Base-by-base conservation (phyloP, 2,329 filamentous ascomycete species). In the Penicillium sp. region DNA sequence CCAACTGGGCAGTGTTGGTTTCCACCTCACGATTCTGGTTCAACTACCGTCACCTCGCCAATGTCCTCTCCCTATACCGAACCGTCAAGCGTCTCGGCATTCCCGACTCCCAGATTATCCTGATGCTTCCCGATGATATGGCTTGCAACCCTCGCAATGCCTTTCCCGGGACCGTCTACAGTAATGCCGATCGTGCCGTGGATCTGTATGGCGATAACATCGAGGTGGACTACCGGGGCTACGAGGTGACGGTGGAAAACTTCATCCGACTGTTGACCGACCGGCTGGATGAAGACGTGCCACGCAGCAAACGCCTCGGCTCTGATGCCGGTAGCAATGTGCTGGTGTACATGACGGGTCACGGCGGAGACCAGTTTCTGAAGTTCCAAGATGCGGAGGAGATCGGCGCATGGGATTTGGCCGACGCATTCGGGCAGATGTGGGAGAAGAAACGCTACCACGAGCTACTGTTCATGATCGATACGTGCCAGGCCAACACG, bases 61-160 rank as follows among this genome's bases (percentile, higher is more conserved):
- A 98, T 71, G 93, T 95, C 13, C 81, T 98, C 46, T 96, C 91
- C 44, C 83, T 98, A 50, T 98, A 98, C 71, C 87, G 93, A 43
- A 98, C 93, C 41, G 93, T 98, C 49, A 98, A 98, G 73, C 87
- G 93, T 9, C 82, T 98, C 25, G 93, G 93, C 33, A 98, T 98
- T 45, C 93, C 93, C 23, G 93, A 98, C 69, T 95, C 88, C 36
- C 93, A 98, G 66, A 98, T 98, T 70, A 97, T 98, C 64, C 85
- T 98, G 53, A 97, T 98, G 90, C 81, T 98, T n/a, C 93, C 93
- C 15, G 93, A 98, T 67, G 93, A 98, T 72, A 97, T 98, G 88
- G 93, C 93, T 26, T 98, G 93, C 76, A 98, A 98, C 70, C 93
- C 93, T 20, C 88, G 93, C 59, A 98, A 98, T 65, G 89, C 90